phyloP scores from a whole-genome alignment of 768 basidiomycete species.

The Rhizopogon sp. region DNA sequence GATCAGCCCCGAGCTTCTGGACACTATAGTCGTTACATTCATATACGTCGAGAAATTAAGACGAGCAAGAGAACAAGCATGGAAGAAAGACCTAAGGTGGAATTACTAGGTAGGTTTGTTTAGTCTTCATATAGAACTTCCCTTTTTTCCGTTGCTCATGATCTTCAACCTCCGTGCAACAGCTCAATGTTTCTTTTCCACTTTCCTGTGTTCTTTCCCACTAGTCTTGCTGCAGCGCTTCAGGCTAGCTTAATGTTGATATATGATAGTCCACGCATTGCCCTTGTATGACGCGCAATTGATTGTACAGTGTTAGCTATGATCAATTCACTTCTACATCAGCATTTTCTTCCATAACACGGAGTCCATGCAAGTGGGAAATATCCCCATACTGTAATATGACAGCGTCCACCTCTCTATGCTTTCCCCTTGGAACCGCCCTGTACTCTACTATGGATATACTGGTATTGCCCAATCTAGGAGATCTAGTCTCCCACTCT shows the following conservation, averaged over 20 bases:
- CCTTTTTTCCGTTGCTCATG: not conserved
- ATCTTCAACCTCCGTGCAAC: not conserved
- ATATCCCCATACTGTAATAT: constrained; percentile 52
- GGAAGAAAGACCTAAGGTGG: not conserved
- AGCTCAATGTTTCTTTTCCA: not conserved
- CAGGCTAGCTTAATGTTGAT: no score
- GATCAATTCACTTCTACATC: constrained; percentile 28
- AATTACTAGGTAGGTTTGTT: not conserved
- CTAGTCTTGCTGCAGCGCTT: not conserved
- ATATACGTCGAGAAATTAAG: constrained; percentile 5
- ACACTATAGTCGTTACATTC: constrained; percentile 4
- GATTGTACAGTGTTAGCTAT: not conserved
- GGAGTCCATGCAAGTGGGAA: constrained; percentile 40
- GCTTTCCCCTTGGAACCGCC: constrained; percentile 21
- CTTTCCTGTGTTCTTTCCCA: not conserved
- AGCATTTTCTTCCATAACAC: constrained; percentile 42
- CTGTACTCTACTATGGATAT: constrained; percentile 15
- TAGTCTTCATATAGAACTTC: not conserved
- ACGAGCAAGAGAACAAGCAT: constrained; percentile 1
- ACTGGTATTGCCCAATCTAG: constrained; percentile 17
- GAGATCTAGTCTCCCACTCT: constrained; percentile 14
- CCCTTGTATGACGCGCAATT: no score
- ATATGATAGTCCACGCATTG: no score
- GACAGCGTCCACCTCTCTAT: constrained; percentile 22
- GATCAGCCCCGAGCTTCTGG: not conserved